phyloP scores from a whole-genome alignment of 352 stramenopile species.

The Phytophthora quininea region DNA sequence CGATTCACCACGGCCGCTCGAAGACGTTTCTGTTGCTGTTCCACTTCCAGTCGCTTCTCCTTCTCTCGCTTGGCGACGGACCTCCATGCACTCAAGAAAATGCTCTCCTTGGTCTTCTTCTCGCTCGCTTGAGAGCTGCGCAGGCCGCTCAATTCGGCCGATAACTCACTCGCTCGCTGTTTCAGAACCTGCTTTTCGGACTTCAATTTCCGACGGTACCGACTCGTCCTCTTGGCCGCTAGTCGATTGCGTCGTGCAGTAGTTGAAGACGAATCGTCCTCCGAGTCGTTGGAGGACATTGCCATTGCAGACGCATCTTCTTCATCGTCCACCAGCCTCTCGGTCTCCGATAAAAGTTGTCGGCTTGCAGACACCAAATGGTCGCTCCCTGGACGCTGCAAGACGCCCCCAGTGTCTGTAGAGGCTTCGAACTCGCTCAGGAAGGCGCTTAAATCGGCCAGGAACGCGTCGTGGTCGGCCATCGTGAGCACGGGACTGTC shows the following conservation, averaged over 20 bases:
- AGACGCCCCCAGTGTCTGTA: neutral
- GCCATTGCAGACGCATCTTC: neutral
- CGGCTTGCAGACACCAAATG: conserved; percentile 5
- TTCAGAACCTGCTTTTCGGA: conserved; percentile 15
- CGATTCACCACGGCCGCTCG: conserved; percentile 11
- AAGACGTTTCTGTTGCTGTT: conserved; percentile 16
- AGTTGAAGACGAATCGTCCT: neutral
- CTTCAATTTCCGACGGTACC: conserved; percentile 25
- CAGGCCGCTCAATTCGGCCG: conserved; percentile 2
- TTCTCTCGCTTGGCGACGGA: conserved; percentile 16
- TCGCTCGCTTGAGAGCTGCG: neutral
- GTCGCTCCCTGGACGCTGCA: neutral
- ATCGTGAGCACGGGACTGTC: neutral
- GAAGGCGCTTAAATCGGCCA: conserved; percentile 11
- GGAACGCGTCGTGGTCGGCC: conserved; percentile 11
- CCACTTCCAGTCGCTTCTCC: conserved; percentile 11
- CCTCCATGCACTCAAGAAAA: conserved; percentile 9
- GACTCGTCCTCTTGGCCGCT: conserved; percentile 12
- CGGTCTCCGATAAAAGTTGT: conserved; percentile 17
- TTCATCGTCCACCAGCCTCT: conserved; percentile 15
- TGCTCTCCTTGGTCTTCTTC: neutral
- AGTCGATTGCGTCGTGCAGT: conserved; percentile 3
- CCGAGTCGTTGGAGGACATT: neutral
- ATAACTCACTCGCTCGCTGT: conserved; percentile 6
- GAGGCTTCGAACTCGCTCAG: conserved; percentile 7